Conservation (phyloP, 2,329 filamentous ascomycete genomes). For the Apiospora koreana region DNA sequence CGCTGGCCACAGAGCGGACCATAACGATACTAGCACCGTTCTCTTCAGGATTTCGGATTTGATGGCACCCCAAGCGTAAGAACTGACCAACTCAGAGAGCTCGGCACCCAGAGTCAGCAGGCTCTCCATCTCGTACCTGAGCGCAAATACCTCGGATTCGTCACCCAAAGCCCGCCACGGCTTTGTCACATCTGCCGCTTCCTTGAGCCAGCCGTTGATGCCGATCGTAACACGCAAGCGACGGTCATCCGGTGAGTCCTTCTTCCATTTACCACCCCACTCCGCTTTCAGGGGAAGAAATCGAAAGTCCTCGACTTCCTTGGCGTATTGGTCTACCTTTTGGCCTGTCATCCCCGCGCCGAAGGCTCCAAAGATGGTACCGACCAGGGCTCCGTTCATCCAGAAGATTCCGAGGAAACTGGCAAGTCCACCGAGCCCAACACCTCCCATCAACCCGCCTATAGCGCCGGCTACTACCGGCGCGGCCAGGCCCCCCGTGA, state of each 20-base stretch:
- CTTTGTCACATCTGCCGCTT: conserved; percentile 71
- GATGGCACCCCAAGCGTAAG: conserved; percentile 73
- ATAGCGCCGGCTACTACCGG: conserved; percentile 85
- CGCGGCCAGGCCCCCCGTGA: conserved; percentile 88
- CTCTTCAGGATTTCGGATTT: conserved; percentile 74
- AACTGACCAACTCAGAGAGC: conserved; percentile 70
- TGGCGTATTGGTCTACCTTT: conserved; percentile 86
- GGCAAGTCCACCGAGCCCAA: conserved; percentile 83
- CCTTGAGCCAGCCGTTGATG: conserved; percentile 82
- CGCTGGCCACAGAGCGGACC: conserved; percentile 70
- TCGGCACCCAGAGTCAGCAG: conserved; percentile 75
- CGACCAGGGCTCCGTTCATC: conserved; percentile 82
- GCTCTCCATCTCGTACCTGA: conserved; percentile 80
- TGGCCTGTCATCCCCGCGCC: conserved; percentile 78
- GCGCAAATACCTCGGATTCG: conserved; percentile 77
- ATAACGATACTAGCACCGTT: conserved; percentile 68
- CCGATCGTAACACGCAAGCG: conserved; percentile 80
- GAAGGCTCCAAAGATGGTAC: conserved; percentile 85
- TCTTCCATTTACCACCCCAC: conserved; percentile 35
- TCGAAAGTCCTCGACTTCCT: conserved; percentile 77
- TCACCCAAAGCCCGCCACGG: conserved; percentile 77
- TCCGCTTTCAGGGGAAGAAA: conserved; percentile 72
- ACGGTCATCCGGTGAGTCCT: conserved; percentile 34
- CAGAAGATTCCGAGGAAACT: conserved; percentile 85
- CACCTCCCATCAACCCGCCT: conserved; percentile 79